Evolutionary conservation across 2,329 filamentous ascomycete genomes (phyloP), one percentile per base, ranked within the genome.

Genomic region (Diaporthe sp.): DNA sequence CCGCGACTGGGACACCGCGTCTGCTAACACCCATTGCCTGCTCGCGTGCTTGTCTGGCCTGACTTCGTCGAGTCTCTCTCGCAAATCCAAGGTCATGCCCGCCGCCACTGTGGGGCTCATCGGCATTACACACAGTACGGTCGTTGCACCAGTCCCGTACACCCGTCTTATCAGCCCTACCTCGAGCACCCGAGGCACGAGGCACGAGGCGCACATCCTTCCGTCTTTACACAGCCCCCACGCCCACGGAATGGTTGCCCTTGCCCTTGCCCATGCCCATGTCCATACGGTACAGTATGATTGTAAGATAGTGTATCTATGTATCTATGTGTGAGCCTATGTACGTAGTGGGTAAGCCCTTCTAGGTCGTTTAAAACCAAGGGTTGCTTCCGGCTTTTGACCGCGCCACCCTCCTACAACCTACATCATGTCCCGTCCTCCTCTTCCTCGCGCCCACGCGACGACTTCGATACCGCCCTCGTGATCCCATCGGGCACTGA

Each of bases 351-450:
- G 30, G 50, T 33, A 61, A 57, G n/a, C 64, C 19, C 68, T n/a
- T n/a, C n/a, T n/a, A n/a, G n/a, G n/a, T n/a, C 61, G 70, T 60
- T 75, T 75, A 67, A 73, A 73, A 72, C 67, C 58, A 55, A 68
- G 54, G 25, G 54, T 35, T 40, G 60, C 30, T 28, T 75, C 61
- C 73, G 50, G 52, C 42, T 42, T 61, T 30, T 69, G 25, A 38
- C 35, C 45, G 17, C 40, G 69, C 33, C 52, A 47, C 68, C 35
- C 54, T 58, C 54, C 38, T 25, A 38, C 33, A 38, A 55, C 50
- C 58, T 75, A 35, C n/a, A 74, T 38, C 66, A 74, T 75, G 74
- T 75, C 74, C 68, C 33, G 74, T 70, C 55, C 42, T 67, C 61
- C 12, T 30, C 55, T 35, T 40, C 38, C 50, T 61, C 30, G 52